A percentile compares a stretch with the other conserved stretches of the same genome.
phyloP scores from a whole-genome alignment of 2,329 filamentous ascomycete species.

The Colletotrichum spinosum region DNA sequence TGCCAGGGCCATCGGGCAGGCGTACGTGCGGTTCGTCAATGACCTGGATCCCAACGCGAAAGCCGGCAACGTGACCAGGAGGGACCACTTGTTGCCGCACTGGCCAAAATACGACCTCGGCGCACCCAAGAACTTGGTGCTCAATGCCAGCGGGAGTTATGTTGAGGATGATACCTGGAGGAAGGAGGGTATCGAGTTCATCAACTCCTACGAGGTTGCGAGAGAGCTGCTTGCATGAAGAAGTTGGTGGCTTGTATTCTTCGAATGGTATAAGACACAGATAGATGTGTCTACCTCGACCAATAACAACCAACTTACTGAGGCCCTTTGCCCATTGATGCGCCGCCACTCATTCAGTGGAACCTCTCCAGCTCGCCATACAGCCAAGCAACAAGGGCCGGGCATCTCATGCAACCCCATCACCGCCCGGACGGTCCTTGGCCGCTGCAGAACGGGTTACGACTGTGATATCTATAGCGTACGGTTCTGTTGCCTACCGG shows the following conservation, averaged over 20 bases:
- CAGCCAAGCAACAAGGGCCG: slow-evolving; percentile 8
- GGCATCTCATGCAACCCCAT: slow-evolving; percentile 8
- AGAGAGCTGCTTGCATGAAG: slow-evolving; percentile 48
- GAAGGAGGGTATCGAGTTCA: slow-evolving; percentile 57
- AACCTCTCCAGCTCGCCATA: background rate
- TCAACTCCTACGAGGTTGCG: slow-evolving; percentile 52
- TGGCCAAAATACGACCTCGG: slow-evolving; percentile 56
- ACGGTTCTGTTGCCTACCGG: background rate
- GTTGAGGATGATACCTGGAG: slow-evolving; percentile 61
- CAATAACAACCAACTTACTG: background rate
- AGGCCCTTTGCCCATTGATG: no score
- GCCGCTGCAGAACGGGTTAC: slow-evolving; percentile 1
- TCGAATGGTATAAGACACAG: background rate
- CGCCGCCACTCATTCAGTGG: no score
- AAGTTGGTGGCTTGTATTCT: no score
- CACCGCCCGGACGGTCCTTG: slow-evolving; percentile 10
- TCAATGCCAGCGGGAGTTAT: slow-evolving; percentile 56
- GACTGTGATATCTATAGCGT: slow-evolving; percentile 21
- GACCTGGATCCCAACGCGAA: slow-evolving; percentile 54
- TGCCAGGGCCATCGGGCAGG: slow-evolving; percentile 51
- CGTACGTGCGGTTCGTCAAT: slow-evolving; percentile 58
- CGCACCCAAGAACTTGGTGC: slow-evolving; percentile 56
- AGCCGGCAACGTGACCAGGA: slow-evolving; percentile 15
- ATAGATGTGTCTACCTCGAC: background rate
- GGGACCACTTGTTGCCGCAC: slow-evolving; percentile 45